Evolutionary conservation across 2,329 filamentous ascomycete species (phyloP).

Genomic region (Aspergillus ustus): DNA sequence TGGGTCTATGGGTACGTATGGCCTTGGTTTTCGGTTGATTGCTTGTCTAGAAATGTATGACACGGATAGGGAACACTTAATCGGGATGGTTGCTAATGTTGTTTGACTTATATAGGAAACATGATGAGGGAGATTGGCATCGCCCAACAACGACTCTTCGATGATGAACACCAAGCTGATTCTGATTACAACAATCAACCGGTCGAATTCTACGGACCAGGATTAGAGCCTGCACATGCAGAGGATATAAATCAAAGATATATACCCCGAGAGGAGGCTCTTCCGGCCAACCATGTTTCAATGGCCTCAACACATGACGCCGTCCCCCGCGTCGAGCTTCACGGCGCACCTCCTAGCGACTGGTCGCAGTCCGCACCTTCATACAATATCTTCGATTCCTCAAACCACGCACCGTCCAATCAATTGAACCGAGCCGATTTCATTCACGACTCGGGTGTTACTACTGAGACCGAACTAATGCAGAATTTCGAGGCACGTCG

Average conservation of each 20-base stretch:
- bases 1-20: conserved; percentile 36
- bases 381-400: conserved; percentile 32
- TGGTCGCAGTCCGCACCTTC: conserved; percentile 20
- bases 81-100: neutral
- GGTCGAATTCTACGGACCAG: neutral
- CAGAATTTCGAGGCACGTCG: conserved; percentile 22
- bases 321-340: neutral
- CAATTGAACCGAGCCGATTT: conserved; percentile 22
- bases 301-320: neutral
- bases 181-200: conserved; percentile 14
- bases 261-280: neutral
- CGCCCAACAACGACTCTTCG: conserved; percentile 38
- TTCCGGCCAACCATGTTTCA: neutral
- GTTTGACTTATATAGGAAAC: conserved; percentile 24
- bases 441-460: conserved; percentile 15
- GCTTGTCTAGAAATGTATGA: neutral
- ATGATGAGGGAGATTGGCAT: conserved; percentile 42
- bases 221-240: neutral
- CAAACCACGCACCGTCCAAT: conserved; percentile 18
- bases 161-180: conserved; percentile 33
- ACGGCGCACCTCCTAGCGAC: conserved; percentile 8
- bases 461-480: conserved; percentile 17
- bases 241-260: neutral
- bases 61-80: neutral
- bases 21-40: neutral